Percentiles rank a stretch among this genome's conserved stretches.
Conservation (phyloP, 2,329 filamentous ascomycete genomes). For the Epichloe coenophiala region DNA sequence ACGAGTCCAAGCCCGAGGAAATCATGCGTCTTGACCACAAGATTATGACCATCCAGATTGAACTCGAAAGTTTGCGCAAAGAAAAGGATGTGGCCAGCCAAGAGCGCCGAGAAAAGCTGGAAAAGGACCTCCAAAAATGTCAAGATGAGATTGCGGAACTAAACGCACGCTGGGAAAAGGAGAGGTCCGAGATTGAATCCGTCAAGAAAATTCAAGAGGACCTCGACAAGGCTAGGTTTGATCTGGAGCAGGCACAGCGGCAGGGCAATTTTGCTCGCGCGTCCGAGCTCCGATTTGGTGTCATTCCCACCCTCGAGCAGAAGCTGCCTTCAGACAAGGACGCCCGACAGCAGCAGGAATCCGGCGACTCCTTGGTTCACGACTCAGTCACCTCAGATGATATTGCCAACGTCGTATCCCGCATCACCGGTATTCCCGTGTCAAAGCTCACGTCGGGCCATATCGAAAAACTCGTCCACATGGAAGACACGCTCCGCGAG, state of each 20-base stretch:
- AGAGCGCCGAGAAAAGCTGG: slow-evolving; percentile 76
- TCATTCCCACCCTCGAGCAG: slow-evolving; percentile 68
- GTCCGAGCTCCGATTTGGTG: slow-evolving; percentile 80
- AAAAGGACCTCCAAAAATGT: slow-evolving; percentile 60
- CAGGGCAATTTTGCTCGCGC: slow-evolving; percentile 80
- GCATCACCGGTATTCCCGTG: slow-evolving; percentile 84
- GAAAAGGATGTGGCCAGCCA: slow-evolving; percentile 83
- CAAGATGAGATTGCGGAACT: slow-evolving; percentile 65
- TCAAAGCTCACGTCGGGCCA: slow-evolving; percentile 87
- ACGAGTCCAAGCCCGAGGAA: slow-evolving; percentile 92
- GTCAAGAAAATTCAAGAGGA: slow-evolving; percentile 81
- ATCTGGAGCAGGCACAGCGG: slow-evolving; percentile 77
- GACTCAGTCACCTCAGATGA: slow-evolving; percentile 93
- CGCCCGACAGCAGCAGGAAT: slow-evolving; percentile 18
- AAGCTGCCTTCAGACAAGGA: slow-evolving; percentile 66
- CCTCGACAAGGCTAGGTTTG: slow-evolving; percentile 72
- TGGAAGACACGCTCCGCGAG: slow-evolving; percentile 79
- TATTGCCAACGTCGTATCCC: slow-evolving; percentile 81
- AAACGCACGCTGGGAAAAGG: slow-evolving; percentile 79
- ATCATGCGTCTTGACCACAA: slow-evolving; percentile 87
- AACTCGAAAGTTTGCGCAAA: slow-evolving; percentile 85
- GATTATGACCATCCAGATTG: slow-evolving; percentile 96
- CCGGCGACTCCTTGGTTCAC: slow-evolving; percentile 56
- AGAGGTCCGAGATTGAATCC: slow-evolving; percentile 69
- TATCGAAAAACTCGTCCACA: slow-evolving; percentile 85